Base-by-base conservation (phyloP, 371 early-diverging fungal species). In the Mucor racemosus region DNA sequence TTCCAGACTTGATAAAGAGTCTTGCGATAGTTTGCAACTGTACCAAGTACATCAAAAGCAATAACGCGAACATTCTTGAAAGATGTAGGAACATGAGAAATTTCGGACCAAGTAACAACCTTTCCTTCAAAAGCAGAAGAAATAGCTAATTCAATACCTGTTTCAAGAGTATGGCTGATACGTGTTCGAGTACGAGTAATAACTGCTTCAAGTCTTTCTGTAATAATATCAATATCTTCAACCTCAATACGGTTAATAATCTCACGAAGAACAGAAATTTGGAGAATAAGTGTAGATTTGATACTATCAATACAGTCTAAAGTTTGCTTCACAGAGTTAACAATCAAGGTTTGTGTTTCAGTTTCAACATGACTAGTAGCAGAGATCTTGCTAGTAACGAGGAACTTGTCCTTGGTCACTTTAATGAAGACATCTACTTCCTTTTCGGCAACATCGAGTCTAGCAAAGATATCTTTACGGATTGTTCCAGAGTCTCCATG, bases 121-220 rank as follows among this genome's bases (percentile, higher is more conserved):
- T 80, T 80, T 55, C 81, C 78, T 73, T 77, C 78, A 57, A 77
- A 77, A 10, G 78, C 77, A 63, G 75, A 65, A 9, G 69, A 57
- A 19, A 80, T 68, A 17, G 77, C 74, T 41, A 69, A 55, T 10
- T 65, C 67, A n/a, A 76, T 66, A 17, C 76, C 68, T 36, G 64
- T 21, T 26, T 77, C 76, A n/a, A 80, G 61, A 11, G 76, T 71
- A 21, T 78, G 75, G 17, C 64, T 46, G 11, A 75, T 60, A 56
- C 77, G 76, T 5, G 73, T 58, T 55, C 70, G 69, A 61, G 78
- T 68, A 46, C 78, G 76, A n/a, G 60, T 44, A 14, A 78, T 44
- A 31, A 74, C 50, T 19, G 65, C 66, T 26, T 69, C 60, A 3
- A 73, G 38, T 17, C 69, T 35, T 33, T 69, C 54, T 3, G 66